These are phyloP conservation scores for Polyporus arcularius DNA, from an alignment of 768 basidiomycete genomes.

Conservation along the genomic window DNA sequence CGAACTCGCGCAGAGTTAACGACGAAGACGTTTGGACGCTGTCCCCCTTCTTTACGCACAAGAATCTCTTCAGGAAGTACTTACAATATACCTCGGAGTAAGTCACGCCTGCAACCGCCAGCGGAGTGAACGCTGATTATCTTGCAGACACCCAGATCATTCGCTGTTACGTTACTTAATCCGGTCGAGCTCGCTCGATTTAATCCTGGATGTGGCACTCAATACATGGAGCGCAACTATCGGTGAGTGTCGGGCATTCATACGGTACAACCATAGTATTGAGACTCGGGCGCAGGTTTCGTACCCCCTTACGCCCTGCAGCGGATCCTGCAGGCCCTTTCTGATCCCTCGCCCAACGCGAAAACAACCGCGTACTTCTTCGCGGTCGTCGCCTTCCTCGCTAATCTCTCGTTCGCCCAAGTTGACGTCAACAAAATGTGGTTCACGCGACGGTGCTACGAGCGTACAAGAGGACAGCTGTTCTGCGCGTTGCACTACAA, in stretches of 20 bases:
- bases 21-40: conserved; percentile 59
- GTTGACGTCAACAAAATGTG: conserved; percentile 63
- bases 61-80: conserved; percentile 66
- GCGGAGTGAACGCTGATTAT: background rate
- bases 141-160: conserved; percentile 50
- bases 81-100: conserved; percentile 51
- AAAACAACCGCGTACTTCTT: conserved; percentile 55
- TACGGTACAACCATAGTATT: background rate
- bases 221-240: conserved; percentile 62
- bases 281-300: conserved; percentile 45
- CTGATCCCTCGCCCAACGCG: conserved; percentile 41
- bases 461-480: conserved; percentile 69
- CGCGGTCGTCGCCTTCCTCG: conserved; percentile 59
- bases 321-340: conserved; percentile 56
- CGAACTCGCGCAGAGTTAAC: conserved; percentile 47
- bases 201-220: conserved; percentile 58
- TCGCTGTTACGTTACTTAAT: conserved; percentile 64
- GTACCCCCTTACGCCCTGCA: conserved; percentile 66
- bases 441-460: conserved; percentile 70
- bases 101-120: conserved; percentile 2
- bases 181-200: conserved; percentile 66
- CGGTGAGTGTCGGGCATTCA: conserved; percentile 35
- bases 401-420: conserved; percentile 68
- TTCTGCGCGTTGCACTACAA: conserved; percentile 74
- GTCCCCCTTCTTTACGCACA: conserved; percentile 68